Percentiles rank a stretch among this genome's conserved stretches.
These are phyloP conservation scores for Paracoccidioides lutzii DNA, from an alignment of 2,329 filamentous ascomycete genomes.

Conservation along the genomic window DNA sequence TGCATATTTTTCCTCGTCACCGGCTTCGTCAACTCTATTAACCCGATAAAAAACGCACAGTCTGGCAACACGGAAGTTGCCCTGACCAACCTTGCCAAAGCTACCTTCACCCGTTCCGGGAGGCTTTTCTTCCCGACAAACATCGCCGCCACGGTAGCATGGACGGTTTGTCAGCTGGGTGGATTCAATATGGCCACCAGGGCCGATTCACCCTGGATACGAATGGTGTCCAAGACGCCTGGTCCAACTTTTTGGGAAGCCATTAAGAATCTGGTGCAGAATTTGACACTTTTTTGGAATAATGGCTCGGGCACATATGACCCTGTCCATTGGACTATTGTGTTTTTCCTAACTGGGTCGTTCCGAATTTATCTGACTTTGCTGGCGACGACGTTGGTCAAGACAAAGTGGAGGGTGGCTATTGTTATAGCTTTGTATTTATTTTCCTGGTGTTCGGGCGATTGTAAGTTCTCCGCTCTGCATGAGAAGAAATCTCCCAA, in stretches of 20 bases:
- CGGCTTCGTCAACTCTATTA: constrained; percentile 19
- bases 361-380: constrained; percentile 32
- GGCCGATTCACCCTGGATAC: constrained; percentile 17
- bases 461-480: constrained; percentile 10
- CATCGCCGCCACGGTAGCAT: constrained; percentile 11
- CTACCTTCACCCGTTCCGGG: constrained; percentile 11
- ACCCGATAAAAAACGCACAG: constrained; percentile 13
- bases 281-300: constrained; percentile 22
- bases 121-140: constrained; percentile 17
- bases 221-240: constrained; percentile 5
- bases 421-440: constrained; percentile 26
- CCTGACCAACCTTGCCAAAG: constrained; percentile 12
- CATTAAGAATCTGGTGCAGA: constrained; percentile 10
- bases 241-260: constrained; percentile 10
- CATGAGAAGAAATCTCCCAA: not conserved
- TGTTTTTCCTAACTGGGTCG: constrained; percentile 29
- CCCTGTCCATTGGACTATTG: constrained; percentile 32
- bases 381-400: constrained; percentile 27
- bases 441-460: constrained; percentile 22
- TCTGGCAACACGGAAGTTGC: constrained; percentile 12
- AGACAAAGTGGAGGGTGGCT: constrained; percentile 23
- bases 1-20: constrained; percentile 20
- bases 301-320: constrained; percentile 29
- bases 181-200: constrained; percentile 13
- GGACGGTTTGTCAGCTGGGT: constrained; percentile 15